Evolutionary conservation across 2,329 filamentous ascomycete genomes (phyloP), one percentile per base, ranked within the genome.

Genomic region (Furcasterigmium sp.): DNA sequence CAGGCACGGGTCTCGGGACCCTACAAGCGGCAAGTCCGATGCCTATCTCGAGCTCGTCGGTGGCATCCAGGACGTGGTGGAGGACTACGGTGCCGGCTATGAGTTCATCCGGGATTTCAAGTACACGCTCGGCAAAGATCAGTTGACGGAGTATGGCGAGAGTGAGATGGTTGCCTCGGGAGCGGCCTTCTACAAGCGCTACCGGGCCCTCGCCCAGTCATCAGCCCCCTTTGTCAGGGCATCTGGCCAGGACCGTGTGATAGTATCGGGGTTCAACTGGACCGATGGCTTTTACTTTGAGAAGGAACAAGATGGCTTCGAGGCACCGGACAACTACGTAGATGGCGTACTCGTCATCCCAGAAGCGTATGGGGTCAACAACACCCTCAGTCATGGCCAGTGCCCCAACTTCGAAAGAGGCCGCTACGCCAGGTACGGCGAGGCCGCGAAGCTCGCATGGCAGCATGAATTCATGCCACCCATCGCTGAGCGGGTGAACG

Each of bases 1-100:
- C 18, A 82, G 91, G 3, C 91, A 96, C 59, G 91, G 90, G 38
- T 87, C 87, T 29, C 79, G 91, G 41, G 85, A 88, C 58, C 91
- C 91, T 1, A 95, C 90, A 0, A 56, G 67, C 10, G 68, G 69
- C 51, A 94, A 91, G 68, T 78, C 82, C 1, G 58, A 61, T 10
- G 57, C 62, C 7, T 95, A 95, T 64, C 73, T 70, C 30, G 62
- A 68, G 5, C 73, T 87, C 8, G 70, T 95, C 42, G 59, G 73
- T 21, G 76, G 76, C 38, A 84, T 96, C 47, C 81, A 91, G 47
- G 60, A 59, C 36, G 59, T 55, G 29, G 70, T 70, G 9, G 73
- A 70, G 2, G 64, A 69, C 17, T 91, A 86, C 56, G 74, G 75
- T 8, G 69, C 70, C 26, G 73, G 76, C 20, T 89, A 81, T 55